Base-by-base conservation (phyloP, 495 filamentous ascomycete species). In the Penicillium egyptiacum region DNA sequence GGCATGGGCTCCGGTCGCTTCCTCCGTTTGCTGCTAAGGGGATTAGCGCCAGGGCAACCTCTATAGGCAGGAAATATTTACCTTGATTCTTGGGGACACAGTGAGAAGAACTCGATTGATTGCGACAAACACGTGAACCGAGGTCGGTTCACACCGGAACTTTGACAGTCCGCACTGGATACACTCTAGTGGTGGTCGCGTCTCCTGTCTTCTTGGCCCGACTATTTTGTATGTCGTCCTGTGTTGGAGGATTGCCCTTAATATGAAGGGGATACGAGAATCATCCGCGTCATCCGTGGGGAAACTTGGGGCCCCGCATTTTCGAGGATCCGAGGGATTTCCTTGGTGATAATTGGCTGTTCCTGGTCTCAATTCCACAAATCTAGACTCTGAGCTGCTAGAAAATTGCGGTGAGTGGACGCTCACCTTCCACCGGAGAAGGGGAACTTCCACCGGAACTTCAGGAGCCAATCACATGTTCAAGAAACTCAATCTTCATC, bases 181-280 rank as follows among this genome's bases (percentile, higher is more conserved):
- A n/a, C 50, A 53, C 39, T 31, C 30, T 16, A 37, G 30, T 26
- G 19, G 23, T 54, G 20, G 12, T 26, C 17, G 30, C 7, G 42
- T 46, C 20, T 54, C 12, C 28, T 11, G 40, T 35, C 28, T 45
- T 31, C n/a, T 17, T 7, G 3, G 5, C 35, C 16, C n/a, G 14
- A 17, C 16, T 33, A 12, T 33, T 10, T 33, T 30, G 28, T 30
- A 30, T 33, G 30, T 39, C 17, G 35, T 39, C n/a, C 17, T 25
- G 19, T 12, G 30, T 25, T 22, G 41, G 14, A 35, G 41, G 35
- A 20, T 26, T 46, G 28, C 14, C 25, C 52, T 35, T 41, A 31
- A 53, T 53, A 35, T 54, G 52, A 54, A 37, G 7, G 42, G 30
- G 31, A 31, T 17, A 54, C 51, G 52, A 45, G 40, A 25, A 28